These are phyloP conservation scores for Fremontodendron californicum DNA, from an alignment of 345 rosid species.

Conservation along the genomic window DNA sequence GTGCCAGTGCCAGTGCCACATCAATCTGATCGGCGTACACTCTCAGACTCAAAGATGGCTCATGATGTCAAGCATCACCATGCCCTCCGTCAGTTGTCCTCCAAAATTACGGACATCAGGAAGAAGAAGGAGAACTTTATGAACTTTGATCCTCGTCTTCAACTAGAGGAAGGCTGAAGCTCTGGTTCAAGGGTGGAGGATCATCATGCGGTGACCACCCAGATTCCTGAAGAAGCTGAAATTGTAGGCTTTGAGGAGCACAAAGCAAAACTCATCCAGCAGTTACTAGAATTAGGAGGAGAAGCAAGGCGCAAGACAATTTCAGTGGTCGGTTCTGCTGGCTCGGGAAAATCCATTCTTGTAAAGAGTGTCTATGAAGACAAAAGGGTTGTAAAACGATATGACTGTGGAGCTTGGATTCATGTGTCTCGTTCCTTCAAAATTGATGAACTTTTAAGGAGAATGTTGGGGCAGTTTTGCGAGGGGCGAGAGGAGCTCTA, in stretches of 20 bases:
- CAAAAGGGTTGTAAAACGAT: neutral
- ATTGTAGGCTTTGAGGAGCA: constrained; percentile 1
- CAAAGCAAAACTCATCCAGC: neutral
- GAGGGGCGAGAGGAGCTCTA: neutral
- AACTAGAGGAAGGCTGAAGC: neutral
- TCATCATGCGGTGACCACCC: neutral
- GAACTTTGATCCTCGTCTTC: neutral
- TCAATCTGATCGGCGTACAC: neutral
- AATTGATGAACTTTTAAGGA: neutral
- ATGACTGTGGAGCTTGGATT: neutral
- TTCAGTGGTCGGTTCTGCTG: neutral
- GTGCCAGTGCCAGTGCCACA: too few relatives aligned
- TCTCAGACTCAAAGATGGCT: neutral
- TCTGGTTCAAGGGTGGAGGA: neutral
- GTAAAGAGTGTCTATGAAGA: neutral
- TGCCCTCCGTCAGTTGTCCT: neutral
- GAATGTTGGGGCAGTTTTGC: neutral
- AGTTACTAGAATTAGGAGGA: neutral
- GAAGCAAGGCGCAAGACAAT: neutral
- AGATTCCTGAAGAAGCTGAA: neutral
- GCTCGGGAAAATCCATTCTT: neutral
- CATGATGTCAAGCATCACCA: neutral
- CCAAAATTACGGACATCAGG: neutral
- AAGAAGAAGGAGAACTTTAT: neutral
- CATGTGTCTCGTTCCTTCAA: neutral